Evolutionary conservation across 2,329 filamentous ascomycete species (phyloP).

Genomic region (Lachnellula suecica): DNA sequence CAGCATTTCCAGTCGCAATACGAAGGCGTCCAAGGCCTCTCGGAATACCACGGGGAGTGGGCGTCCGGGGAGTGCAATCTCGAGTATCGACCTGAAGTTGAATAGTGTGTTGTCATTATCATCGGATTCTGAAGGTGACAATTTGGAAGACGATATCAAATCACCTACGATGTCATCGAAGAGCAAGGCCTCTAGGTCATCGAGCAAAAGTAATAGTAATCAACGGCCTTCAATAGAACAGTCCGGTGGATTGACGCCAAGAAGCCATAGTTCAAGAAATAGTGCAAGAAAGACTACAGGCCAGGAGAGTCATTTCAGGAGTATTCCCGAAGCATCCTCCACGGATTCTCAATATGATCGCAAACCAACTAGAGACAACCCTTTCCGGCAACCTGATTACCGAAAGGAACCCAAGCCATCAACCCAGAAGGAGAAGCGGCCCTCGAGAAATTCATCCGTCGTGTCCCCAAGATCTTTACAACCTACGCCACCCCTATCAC

Average conservation of each 20-base stretch:
- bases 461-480: slow-evolving; percentile 16
- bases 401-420: not conserved
- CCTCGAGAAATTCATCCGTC: slow-evolving; percentile 10
- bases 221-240: slow-evolving; percentile 8
- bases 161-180: slow-evolving; percentile 2
- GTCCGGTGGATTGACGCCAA: slow-evolving; percentile 6
- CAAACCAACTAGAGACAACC: not conserved
- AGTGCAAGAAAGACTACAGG: not conserved
- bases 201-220: not conserved
- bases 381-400: not conserved
- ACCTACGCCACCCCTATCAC: slow-evolving; percentile 31
- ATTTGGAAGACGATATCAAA: slow-evolving; percentile 18
- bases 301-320: slow-evolving; percentile 13
- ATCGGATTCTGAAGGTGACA: slow-evolving; percentile 30
- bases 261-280: slow-evolving; percentile 7
- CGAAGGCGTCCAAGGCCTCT: slow-evolving; percentile 31
- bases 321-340: slow-evolving; percentile 17
- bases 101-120: slow-evolving; percentile 34
- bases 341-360: not conserved
- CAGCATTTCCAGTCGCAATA: slow-evolving; percentile 32
- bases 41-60: slow-evolving; percentile 27
- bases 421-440: slow-evolving; percentile 1
- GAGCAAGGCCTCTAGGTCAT: slow-evolving; percentile 1
- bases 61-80: slow-evolving; percentile 28
- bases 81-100: slow-evolving; percentile 29